Conservation (phyloP, 2,329 filamentous ascomycete genomes). For the Neonectria ditissima region DNA sequence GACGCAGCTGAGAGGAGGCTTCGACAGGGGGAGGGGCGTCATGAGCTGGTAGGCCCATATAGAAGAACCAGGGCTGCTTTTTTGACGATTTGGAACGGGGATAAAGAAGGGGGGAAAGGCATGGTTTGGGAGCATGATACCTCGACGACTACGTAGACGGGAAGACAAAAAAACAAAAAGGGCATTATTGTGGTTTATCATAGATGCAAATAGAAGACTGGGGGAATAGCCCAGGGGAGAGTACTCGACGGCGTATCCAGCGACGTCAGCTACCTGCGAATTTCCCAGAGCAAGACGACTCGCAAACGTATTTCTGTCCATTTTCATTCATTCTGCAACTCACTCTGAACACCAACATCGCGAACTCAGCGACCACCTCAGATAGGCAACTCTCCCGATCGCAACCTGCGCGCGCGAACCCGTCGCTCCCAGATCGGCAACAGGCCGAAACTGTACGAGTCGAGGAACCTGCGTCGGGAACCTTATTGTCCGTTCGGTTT, state of each 20-base stretch:
- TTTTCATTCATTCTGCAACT: no score
- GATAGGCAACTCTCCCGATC: background rate
- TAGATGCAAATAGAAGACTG: constrained; percentile 19
- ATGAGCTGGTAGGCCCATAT: constrained; percentile 83
- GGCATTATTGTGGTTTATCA: background rate
- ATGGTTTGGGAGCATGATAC: constrained; percentile 8
- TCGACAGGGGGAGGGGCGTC: constrained; percentile 83
- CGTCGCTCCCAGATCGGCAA: background rate
- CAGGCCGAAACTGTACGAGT: background rate
- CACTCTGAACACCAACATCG: no score
- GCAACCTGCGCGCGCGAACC: background rate
- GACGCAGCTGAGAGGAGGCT: constrained; percentile 87
- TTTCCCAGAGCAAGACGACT: no score
- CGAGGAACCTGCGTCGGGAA: background rate
- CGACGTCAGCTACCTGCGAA: no score
- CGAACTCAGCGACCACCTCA: background rate
- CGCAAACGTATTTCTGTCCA: no score
- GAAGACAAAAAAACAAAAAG: constrained; percentile 1
- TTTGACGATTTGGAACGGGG: constrained; percentile 5
- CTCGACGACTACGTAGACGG: background rate
- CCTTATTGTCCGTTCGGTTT: background rate
- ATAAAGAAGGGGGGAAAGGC: background rate
- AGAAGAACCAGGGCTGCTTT: background rate
- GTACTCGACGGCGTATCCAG: background rate
- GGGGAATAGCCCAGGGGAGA: background rate